phyloP scores from a whole-genome alignment of 1,139 yeast species.

The Lodderomyces margitis region DNA sequence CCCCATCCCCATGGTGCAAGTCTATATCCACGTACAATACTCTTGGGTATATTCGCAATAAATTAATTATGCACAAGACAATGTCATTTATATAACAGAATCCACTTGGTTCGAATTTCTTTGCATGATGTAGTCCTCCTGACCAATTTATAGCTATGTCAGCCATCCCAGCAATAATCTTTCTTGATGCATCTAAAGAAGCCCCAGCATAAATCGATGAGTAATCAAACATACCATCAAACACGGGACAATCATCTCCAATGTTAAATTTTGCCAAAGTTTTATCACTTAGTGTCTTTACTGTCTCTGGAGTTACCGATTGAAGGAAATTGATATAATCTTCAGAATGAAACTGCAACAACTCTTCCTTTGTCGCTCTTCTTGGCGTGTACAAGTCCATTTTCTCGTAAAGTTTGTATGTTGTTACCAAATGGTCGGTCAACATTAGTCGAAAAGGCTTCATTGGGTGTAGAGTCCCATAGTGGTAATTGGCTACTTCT shows the following conservation, averaged over 20 bases:
- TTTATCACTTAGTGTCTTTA: slow-evolving; percentile 53
- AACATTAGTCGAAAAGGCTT: slow-evolving; percentile 94
- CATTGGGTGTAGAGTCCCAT: slow-evolving; percentile 95
- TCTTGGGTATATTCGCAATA: slow-evolving; percentile 83
- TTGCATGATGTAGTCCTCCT: slow-evolving; percentile 97
- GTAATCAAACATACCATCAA: slow-evolving; percentile 91
- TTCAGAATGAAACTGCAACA: slow-evolving; percentile 77
- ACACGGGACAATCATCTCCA: slow-evolving; percentile 97
- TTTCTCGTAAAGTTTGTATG: slow-evolving; percentile 80
- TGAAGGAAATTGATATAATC: slow-evolving; percentile 84
- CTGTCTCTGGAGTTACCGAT: slow-evolving; percentile 78
- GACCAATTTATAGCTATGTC: slow-evolving; percentile 98
- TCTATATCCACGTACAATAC: slow-evolving; percentile 94
- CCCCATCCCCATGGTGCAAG: slow-evolving; percentile 98
- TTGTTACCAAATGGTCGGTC: slow-evolving; percentile 86
- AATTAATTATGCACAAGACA: slow-evolving; percentile 79
- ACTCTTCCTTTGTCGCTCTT: slow-evolving; percentile 76
- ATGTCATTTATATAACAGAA: slow-evolving; percentile 95
- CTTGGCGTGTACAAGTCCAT: slow-evolving; percentile 90
- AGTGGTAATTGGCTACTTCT: slow-evolving; percentile 77
- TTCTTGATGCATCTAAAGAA: slow-evolving; percentile 86
- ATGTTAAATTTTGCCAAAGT: slow-evolving; percentile 78
- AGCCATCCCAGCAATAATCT: slow-evolving; percentile 77
- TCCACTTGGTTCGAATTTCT: slow-evolving; percentile 90
- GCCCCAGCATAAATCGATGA: slow-evolving; percentile 89